Conservation (phyloP, 805 yeast species). For the Schwanniomyces vanrijiae region DNA sequence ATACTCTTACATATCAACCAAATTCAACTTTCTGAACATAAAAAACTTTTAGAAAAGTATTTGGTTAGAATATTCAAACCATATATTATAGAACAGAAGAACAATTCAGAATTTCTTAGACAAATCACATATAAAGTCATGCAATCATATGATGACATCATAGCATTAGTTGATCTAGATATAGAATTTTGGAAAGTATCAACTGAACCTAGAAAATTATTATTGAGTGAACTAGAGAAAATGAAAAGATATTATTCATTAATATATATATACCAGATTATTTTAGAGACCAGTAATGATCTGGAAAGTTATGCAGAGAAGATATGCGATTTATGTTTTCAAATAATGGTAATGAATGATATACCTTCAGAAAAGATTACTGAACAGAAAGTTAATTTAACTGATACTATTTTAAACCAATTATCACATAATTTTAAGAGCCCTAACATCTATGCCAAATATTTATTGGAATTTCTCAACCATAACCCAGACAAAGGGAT, state of each 20-base stretch:
- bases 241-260: slow-evolving; percentile 1
- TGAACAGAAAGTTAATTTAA: slow-evolving; percentile 3
- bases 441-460: slow-evolving; percentile 26
- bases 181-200: slow-evolving; percentile 12
- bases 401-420: slow-evolving; percentile 10
- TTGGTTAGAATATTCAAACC: not conserved
- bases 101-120: slow-evolving; percentile 3
- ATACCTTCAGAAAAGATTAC: not conserved
- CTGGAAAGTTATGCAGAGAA: slow-evolving; percentile 2
- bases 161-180: slow-evolving; percentile 13
- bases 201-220: slow-evolving; percentile 2
- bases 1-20: not conserved
- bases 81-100: not conserved
- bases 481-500: slow-evolving; percentile 27
- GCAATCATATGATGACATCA: slow-evolving; percentile 7
- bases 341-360: not conserved
- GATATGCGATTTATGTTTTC: slow-evolving; percentile 6
- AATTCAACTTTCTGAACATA: slow-evolving; percentile 1
- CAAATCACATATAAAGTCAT: not conserved
- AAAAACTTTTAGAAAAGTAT: not conserved
- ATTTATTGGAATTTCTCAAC: slow-evolving; percentile 31
- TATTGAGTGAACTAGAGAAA: slow-evolving; percentile 1
- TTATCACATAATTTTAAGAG: slow-evolving; percentile 16
- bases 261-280: slow-evolving; percentile 6
- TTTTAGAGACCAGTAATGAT: not conserved